Percentiles rank a stretch among this genome's conserved stretches.
Evolutionary conservation across 768 basidiomycete genomes (phyloP).

Genomic region (Termitomyces sp.): DNA sequence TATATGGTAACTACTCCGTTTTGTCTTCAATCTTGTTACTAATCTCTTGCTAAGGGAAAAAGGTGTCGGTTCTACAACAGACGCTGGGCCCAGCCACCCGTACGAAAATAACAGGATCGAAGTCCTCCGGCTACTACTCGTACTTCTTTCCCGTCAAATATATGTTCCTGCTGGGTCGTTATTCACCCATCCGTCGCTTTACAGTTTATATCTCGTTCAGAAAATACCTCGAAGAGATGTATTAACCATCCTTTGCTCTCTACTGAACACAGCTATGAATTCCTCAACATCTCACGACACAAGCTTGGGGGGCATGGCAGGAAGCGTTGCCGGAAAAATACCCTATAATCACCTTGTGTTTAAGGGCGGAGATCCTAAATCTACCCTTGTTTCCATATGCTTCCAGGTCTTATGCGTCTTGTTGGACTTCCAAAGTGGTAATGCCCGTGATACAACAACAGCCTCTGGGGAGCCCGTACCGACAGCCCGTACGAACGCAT

Average conservation of each 20-base stretch:
- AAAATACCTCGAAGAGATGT: conserved; percentile 75
- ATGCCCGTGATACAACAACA: conserved; percentile 52
- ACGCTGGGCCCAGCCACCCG: conserved; percentile 57
- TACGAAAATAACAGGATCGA: conserved; percentile 84
- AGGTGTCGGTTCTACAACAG: conserved; percentile 85
- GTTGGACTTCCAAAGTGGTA: conserved; percentile 79
- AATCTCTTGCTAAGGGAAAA: conserved; percentile 67
- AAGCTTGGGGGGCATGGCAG: conserved; percentile 66
- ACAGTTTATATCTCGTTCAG: conserved; percentile 76
- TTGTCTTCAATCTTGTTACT: neutral
- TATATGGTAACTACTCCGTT: conserved; percentile 63
- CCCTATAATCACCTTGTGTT: conserved; percentile 91
- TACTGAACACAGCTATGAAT: conserved; percentile 88
- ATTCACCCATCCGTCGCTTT: conserved; percentile 70
- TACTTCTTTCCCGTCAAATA: conserved; percentile 88
- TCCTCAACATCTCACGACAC: conserved; percentile 47
- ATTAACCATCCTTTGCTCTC: conserved; percentile 89
- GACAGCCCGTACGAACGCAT: conserved; percentile 76
- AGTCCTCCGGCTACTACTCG: conserved; percentile 83
- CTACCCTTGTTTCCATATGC: conserved; percentile 68
- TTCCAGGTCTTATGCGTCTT: conserved; percentile 76
- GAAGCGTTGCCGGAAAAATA: conserved; percentile 72
- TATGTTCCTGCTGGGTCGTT: conserved; percentile 72
- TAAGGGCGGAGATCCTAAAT: conserved; percentile 80
- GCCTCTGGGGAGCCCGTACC: conserved; percentile 47